Evolutionary conservation across 208 protist genomes (phyloP).

Genomic region (Acanthamoeba healyi): DNA sequence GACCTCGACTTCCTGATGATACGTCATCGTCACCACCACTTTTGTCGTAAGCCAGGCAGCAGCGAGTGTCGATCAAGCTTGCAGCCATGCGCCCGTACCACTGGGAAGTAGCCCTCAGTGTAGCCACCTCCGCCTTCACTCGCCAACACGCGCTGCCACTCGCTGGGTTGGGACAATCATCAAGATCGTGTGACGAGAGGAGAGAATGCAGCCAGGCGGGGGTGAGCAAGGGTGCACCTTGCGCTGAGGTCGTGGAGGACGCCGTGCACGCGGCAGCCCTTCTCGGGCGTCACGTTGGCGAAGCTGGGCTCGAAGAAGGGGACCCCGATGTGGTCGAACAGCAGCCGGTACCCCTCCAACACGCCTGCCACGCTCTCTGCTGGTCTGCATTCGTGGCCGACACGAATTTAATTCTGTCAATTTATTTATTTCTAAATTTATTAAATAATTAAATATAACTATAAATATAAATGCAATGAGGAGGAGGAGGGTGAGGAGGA

Average conservation of each 20-base stretch:
- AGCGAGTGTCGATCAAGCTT: too few relatives aligned
- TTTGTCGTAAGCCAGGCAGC: neutral
- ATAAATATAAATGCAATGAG: too few relatives aligned
- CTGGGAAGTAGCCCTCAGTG: slow-evolving; percentile 4
- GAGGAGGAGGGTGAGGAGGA: too few relatives aligned
- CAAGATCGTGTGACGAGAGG: neutral
- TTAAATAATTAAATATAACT: neutral
- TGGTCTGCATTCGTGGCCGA: neutral
- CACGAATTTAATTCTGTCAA: neutral
- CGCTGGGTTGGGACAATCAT: neutral
- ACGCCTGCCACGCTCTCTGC: neutral
- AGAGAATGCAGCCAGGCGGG: neutral
- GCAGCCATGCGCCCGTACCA: neutral
- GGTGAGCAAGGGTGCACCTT: neutral
- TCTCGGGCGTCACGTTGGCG: neutral
- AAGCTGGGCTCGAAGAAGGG: slow-evolving; percentile 27
- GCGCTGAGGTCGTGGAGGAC: neutral
- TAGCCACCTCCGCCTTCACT: neutral
- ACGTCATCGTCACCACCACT: neutral
- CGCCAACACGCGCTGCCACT: neutral
- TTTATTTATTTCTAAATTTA: neutral
- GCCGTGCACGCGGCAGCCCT: slow-evolving; percentile 15
- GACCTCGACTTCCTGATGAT: neutral
- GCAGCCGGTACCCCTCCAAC: neutral
- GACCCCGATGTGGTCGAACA: neutral